phyloP scores from a whole-genome alignment of 2,329 filamentous ascomycete species.

The Colletotrichum camelliae region DNA sequence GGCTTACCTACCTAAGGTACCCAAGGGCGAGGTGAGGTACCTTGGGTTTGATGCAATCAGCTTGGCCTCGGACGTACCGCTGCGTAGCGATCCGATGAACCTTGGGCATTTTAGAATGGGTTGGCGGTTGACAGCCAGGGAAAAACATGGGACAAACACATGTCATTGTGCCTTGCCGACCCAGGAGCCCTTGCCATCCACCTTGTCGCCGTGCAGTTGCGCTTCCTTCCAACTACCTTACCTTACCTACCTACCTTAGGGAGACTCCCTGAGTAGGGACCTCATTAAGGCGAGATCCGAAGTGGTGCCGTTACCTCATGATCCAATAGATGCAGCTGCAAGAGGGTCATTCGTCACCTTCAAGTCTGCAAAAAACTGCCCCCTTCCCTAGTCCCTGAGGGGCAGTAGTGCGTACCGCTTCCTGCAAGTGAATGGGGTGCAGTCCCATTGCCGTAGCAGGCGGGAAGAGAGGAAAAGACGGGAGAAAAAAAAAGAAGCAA shows the following conservation, averaged over 20 bases:
- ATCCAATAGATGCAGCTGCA: conserved; percentile 15
- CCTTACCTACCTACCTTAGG: too few species aligned
- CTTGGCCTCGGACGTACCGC: neutral
- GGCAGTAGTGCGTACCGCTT: neutral
- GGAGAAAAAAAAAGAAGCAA: neutral
- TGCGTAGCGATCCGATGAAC: neutral
- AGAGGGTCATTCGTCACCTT: conserved; percentile 18
- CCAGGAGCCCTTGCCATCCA: neutral
- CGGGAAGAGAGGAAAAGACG: neutral
- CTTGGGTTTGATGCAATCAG: neutral
- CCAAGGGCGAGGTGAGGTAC: neutral
- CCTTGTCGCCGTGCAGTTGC: neutral
- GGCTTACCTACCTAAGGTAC: neutral
- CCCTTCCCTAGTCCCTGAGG: neutral
- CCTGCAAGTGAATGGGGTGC: neutral
- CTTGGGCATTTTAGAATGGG: neutral
- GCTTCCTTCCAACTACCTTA: neutral
- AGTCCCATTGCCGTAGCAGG: neutral
- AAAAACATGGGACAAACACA: conserved; percentile 16
- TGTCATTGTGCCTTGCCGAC: conserved; percentile 13
- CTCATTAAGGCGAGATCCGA: neutral
- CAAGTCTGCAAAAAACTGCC: neutral
- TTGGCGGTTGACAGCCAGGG: neutral
- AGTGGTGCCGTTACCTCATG: conserved; percentile 1
- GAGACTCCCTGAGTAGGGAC: too few species aligned